These are phyloP conservation scores for Persicaria tinctoria DNA, from an alignment of 148 eudicot species.

Conservation along the genomic window DNA sequence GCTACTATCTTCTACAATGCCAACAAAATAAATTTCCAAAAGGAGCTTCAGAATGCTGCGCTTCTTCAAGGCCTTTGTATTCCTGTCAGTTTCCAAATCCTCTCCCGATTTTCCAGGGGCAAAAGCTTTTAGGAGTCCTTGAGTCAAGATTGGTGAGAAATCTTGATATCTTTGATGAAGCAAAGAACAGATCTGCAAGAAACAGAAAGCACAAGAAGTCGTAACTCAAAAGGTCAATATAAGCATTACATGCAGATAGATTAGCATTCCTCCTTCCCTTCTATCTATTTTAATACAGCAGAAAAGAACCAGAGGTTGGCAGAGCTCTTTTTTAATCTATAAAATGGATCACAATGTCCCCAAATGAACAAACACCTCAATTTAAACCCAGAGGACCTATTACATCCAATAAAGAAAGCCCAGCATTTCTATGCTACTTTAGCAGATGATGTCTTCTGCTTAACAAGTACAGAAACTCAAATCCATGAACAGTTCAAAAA, in stretches of 20 bases:
- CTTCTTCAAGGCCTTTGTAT: slow-evolving; percentile 85
- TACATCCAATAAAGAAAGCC: not conserved
- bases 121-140: slow-evolving; percentile 73
- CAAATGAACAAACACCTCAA: not conserved
- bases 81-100: slow-evolving; percentile 74
- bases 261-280: not conserved
- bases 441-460: not conserved
- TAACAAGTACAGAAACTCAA: not conserved
- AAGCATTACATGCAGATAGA: not conserved
- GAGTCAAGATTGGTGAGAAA: slow-evolving; percentile 67
- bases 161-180: slow-evolving; percentile 95
- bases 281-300: not conserved
- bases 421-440: not conserved
- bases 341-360: not conserved
- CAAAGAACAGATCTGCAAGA: slow-evolving; percentile 73
- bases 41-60: slow-evolving; percentile 91
- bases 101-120: slow-evolving; percentile 78
- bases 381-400: not conserved
- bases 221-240: not conserved
- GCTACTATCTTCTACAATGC: slow-evolving; percentile 69
- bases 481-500: not conserved
- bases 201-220: slow-evolving; percentile 12
- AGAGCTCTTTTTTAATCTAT: not conserved
- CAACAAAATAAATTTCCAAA: slow-evolving; percentile 88
- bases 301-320: not conserved